Evolutionary conservation across 768 basidiomycete genomes (phyloP), one percentile per base, ranked within the genome.

Genomic region (Serendipita vermifera): DNA sequence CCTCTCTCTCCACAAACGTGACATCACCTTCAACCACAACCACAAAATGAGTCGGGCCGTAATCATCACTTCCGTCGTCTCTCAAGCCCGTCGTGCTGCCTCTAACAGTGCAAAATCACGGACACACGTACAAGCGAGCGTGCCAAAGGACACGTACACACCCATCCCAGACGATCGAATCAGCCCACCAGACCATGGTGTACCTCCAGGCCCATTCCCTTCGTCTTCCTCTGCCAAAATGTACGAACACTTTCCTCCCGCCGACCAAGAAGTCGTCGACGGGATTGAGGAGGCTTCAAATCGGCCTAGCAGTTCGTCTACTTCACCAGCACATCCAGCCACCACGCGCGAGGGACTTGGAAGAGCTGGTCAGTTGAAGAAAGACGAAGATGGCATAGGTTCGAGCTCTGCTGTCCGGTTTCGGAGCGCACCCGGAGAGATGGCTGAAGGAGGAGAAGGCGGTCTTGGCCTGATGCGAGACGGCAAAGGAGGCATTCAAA

Each of bases 371-470:
- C 22, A 51, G 22, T 4, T 51, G 22, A 15, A 20, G n/a, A 51
- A 29, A 29, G 31, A 15, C 3, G 46, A 51, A 51, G 46, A 51
- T 4, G 46, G 46, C 7, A 29, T 51, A 15, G 46, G 46, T 9
- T 22, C 20, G 9, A 51, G 46, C 22, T 51, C 46, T 20, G 46
- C 46, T 20, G 46, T 51, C n/a, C 24, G 46, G 46, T 51, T 51
- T 29, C 46, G 46, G 22, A 51, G 46, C n/a, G 46, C 46, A 29
- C 46, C 46, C n/a, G 46, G 46, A 7, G 46, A 51, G 46, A 51
- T 51, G 46, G 29, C 20, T 15, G 9, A 51, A 26, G 46, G 46
- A 26, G 22, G 46, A 9, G 46, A 51, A 26, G 46, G 46, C 31
- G 46, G 46, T 5, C 29, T 51, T 9, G 46, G 46, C 24, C 27